These are phyloP conservation scores for Plasmodium knowlesi DNA, from an alignment of 169 alveolate species.

Conservation along the genomic window DNA sequence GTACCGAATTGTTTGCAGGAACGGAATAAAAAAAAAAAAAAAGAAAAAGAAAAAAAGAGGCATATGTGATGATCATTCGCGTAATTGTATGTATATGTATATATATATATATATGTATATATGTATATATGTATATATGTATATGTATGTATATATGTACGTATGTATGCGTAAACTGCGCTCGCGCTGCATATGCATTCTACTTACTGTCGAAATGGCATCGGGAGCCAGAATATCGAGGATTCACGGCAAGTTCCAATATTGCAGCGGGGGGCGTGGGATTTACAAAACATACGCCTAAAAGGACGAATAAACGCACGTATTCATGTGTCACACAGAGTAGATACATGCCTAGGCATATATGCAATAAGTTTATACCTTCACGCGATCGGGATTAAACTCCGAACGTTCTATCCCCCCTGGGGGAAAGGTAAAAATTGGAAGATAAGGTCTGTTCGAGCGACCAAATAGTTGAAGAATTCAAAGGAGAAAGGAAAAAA, in stretches of 20 bases:
- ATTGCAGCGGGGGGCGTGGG: conserved; percentile 5
- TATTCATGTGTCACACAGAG: not conserved
- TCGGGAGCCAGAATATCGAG: not conserved
- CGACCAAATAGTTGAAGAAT: not conserved
- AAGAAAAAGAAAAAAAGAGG: not conserved
- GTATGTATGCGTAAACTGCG: not conserved
- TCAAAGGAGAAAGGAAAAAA: not conserved
- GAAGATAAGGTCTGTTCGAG: not conserved
- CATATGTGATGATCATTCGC: not conserved
- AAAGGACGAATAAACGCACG: not conserved
- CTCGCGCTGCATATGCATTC: not conserved
- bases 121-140: not conserved
- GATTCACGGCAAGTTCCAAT: not conserved
- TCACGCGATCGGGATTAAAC: not conserved
- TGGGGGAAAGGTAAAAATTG: not conserved
- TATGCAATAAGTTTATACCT: not conserved
- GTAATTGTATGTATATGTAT: not conserved
- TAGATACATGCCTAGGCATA: not conserved
- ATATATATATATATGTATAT: not conserved
- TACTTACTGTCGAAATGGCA: not conserved
- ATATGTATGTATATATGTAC: not conserved
- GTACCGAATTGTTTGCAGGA: not conserved
- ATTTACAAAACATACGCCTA: not conserved
- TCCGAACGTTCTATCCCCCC: not conserved
- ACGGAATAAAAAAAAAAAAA: too few relatives aligned